Percentiles rank a stretch among this genome's conserved stretches.
These are phyloP conservation scores for Taphrina pruni DNA, from an alignment of 1,139 yeast genomes.

Conservation along the genomic window DNA sequence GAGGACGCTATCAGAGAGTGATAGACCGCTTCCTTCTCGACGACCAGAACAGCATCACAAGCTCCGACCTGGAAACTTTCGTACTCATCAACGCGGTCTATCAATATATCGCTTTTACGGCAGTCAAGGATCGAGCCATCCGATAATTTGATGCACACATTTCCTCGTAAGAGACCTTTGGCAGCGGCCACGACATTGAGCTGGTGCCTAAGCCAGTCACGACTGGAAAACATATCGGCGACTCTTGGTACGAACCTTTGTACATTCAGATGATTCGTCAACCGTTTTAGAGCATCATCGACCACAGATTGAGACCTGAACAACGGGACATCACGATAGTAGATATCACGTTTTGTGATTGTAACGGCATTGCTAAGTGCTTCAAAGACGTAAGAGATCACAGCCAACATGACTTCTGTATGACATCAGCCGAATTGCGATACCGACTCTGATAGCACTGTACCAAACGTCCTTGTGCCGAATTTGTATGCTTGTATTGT, in stretches of 20 bases:
- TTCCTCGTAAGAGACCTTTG: conserved; percentile 65
- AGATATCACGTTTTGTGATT: conserved; percentile 60
- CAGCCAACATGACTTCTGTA: conserved; percentile 13
- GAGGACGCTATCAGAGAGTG: conserved; percentile 45
- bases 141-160: conserved; percentile 48
- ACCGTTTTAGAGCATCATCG: conserved; percentile 55
- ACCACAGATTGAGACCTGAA: conserved; percentile 60
- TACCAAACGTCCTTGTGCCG: conserved; percentile 14
- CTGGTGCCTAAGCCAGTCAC: conserved; percentile 46
- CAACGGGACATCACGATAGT: conserved; percentile 66
- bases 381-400: conserved; percentile 22
- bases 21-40: conserved; percentile 67
- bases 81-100: conserved; percentile 23
- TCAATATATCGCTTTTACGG: conserved; percentile 44
- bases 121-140: conserved; percentile 45
- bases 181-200: conserved; percentile 65
- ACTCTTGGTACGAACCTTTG: conserved; percentile 47
- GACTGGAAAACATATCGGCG: neutral
- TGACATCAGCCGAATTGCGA: neutral
- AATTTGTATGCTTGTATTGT: neutral
- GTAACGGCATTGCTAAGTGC: conserved; percentile 6
- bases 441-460: neutral
- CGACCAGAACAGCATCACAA: conserved; percentile 56
- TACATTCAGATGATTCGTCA: conserved; percentile 48
- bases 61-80: conserved; percentile 13